Evolutionary conservation across 306 rosid species (phyloP).

Genomic region (Cicer judaicum): DNA sequence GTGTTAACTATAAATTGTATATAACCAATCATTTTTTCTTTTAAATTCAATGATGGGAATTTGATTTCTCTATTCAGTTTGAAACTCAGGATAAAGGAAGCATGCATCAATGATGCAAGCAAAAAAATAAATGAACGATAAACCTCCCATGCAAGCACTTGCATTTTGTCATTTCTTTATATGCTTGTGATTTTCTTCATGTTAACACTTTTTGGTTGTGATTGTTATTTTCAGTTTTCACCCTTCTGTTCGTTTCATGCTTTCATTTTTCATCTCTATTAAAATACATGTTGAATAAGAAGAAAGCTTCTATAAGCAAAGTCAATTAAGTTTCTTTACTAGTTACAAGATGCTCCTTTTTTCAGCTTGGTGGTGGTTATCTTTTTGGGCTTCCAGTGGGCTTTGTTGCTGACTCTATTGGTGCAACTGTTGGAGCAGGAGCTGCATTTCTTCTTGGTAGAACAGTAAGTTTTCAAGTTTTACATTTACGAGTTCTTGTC

Average conservation of each 20-base stretch:
- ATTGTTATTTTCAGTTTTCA: conserved; percentile 8
- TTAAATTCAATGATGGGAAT: neutral
- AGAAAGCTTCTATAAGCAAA: conserved; percentile 25
- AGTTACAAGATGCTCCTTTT: conserved; percentile 37
- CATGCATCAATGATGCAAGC: conserved; percentile 4
- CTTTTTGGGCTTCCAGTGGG: conserved; percentile 96
- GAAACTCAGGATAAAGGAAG: conserved; percentile 33
- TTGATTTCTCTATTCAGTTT: conserved; percentile 9
- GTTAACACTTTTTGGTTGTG: conserved; percentile 25
- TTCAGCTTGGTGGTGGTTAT: conserved; percentile 98
- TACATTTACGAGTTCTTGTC: conserved; percentile 17
- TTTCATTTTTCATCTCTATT: conserved; percentile 24
- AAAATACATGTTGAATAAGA: conserved; percentile 22
- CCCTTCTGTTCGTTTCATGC: conserved; percentile 17
- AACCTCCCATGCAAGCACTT: neutral
- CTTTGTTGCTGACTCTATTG: conserved; percentile 90
- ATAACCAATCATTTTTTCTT: conserved; percentile 17
- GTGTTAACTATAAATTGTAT: conserved; percentile 1
- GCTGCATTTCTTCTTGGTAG: conserved; percentile 95
- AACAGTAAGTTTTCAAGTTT: conserved; percentile 68
- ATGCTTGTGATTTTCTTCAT: conserved; percentile 31
- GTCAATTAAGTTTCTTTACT: conserved; percentile 10
- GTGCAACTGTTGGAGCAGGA: conserved; percentile 90
- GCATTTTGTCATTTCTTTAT: conserved; percentile 17
- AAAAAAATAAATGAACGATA: neutral